These are phyloP conservation scores for Erodium maritimum DNA, from an alignment of 345 rosid species.

Conservation along the genomic window DNA sequence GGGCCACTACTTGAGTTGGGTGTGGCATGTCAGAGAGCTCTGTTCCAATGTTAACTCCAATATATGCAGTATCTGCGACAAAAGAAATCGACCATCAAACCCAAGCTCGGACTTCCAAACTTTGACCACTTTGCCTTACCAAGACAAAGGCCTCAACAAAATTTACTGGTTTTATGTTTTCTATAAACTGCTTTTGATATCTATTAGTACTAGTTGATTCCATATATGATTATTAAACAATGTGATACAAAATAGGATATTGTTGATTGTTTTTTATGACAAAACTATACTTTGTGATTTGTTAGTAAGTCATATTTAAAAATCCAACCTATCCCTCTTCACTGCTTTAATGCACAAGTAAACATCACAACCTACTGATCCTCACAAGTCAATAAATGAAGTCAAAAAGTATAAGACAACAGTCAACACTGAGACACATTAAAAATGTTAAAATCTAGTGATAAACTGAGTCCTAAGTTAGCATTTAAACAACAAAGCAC, in stretches of 20 bases:
- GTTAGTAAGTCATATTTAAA: background rate
- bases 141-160: too few species aligned
- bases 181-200: too few species aligned
- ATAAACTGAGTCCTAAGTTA: too few species aligned
- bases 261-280: background rate
- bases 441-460: too few species aligned
- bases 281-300: background rate
- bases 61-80: constrained; percentile 34
- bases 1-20: constrained; percentile 70
- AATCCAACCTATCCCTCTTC: constrained; percentile 13
- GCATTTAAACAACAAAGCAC: too few species aligned
- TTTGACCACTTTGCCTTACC: too few species aligned
- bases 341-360: constrained; percentile 19
- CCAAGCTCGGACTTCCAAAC: background rate
- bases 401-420: background rate
- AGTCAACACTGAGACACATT: background rate
- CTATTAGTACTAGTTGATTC: too few species aligned
- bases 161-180: constrained; percentile 7
- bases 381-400: background rate
- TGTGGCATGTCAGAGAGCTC: constrained; percentile 73
- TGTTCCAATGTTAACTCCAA: constrained; percentile 74
- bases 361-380: constrained; percentile 19
- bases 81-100: background rate
- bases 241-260: constrained; percentile 1
- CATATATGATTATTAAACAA: background rate